Evolutionary conservation across 2,329 filamentous ascomycete genomes (phyloP).

Genomic region (Diaporthe humulicola): DNA sequence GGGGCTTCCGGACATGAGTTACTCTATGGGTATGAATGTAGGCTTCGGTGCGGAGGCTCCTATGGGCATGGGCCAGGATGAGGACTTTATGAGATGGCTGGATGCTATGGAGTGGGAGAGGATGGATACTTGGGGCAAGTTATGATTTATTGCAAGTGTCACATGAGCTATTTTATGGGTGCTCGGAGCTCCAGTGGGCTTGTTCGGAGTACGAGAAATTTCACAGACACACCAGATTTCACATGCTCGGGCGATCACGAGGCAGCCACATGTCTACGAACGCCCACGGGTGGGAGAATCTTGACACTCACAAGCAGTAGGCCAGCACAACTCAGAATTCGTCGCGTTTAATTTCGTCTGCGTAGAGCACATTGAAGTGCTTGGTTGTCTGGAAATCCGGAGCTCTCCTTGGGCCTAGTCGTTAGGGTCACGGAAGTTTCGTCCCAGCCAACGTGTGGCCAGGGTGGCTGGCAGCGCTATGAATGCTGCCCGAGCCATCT

Average conservation of each 20-base stretch:
- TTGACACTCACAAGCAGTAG: not conserved
- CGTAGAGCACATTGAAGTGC: constrained; percentile 5
- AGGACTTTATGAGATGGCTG: constrained; percentile 52
- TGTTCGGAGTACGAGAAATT: not conserved
- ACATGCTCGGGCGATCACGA: not conserved
- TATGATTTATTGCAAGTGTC: not conserved
- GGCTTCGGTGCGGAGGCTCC: constrained; percentile 48
- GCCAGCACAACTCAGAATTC: not conserved
- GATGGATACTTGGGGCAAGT: constrained; percentile 39
- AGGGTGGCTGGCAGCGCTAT: not conserved
- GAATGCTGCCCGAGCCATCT: constrained; percentile 1
- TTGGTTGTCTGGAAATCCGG: not conserved
- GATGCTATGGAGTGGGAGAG: constrained; percentile 51
- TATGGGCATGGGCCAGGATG: constrained; percentile 47
- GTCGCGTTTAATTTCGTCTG: not conserved
- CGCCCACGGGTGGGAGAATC: no score
- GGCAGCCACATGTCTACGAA: not conserved
- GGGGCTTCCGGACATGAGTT: constrained; percentile 43
- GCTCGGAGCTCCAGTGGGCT: not conserved
- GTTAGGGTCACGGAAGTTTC: not conserved
- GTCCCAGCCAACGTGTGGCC: not conserved
- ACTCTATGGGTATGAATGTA: constrained; percentile 42
- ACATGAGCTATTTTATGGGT: not conserved
- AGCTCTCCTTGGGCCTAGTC: not conserved
- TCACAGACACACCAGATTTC: not conserved